Conservation (phyloP, 2,329 filamentous ascomycete genomes). For the Emydomyces testavorans region DNA sequence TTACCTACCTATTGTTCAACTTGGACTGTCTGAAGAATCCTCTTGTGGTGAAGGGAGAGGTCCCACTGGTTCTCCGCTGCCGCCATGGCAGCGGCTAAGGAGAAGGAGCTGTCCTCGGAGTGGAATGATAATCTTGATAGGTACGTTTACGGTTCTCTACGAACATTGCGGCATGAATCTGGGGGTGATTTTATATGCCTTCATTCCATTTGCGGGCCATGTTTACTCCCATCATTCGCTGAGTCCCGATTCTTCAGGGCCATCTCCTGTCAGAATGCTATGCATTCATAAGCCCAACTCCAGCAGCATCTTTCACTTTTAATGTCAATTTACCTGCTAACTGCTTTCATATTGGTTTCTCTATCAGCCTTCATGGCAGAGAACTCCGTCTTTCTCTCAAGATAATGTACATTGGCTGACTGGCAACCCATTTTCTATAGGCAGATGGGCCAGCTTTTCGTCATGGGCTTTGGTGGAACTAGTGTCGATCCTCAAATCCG, state of each 20-base stretch:
- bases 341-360: not conserved
- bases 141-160: slow-evolving; percentile 34
- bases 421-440: slow-evolving; percentile 46
- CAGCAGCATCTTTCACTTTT: not conserved
- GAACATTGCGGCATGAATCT: too few species aligned
- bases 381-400: not conserved
- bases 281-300: not conserved
- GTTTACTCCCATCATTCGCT: not conserved
- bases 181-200: not conserved
- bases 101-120: slow-evolving; percentile 37
- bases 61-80: slow-evolving; percentile 6
- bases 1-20: not conserved
- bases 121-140: slow-evolving; percentile 63
- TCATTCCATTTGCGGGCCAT: not conserved
- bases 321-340: not conserved
- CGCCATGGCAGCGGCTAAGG: slow-evolving; percentile 32
- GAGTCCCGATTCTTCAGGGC: not conserved
- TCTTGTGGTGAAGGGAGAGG: not conserved
- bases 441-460: slow-evolving; percentile 48
- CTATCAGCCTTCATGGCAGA: not conserved
- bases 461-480: slow-evolving; percentile 58
- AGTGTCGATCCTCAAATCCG: slow-evolving; percentile 52
- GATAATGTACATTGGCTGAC: slow-evolving; percentile 23
- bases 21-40: not conserved
- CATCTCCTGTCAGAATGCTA: not conserved